Percentiles rank a stretch among this genome's conserved stretches.
Conservation (phyloP, 2,329 filamentous ascomycete genomes). For the Didymella exigua region DNA sequence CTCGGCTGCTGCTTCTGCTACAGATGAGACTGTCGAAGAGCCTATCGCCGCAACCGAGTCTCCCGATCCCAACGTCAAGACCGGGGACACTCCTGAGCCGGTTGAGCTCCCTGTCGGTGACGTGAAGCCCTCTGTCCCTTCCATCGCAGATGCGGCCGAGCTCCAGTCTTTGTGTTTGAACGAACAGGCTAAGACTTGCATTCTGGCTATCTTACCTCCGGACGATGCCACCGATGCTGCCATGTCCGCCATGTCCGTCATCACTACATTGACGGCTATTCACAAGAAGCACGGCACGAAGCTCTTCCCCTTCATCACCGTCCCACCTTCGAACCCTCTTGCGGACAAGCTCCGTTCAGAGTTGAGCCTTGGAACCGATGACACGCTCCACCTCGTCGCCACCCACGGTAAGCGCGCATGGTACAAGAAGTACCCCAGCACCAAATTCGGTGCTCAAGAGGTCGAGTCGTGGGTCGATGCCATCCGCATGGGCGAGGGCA, state of each 20-base stretch:
- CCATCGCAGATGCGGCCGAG: slow-evolving; percentile 67
- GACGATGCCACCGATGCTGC: slow-evolving; percentile 56
- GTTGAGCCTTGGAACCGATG: slow-evolving; percentile 63
- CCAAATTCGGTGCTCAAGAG: slow-evolving; percentile 61
- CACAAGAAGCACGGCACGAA: slow-evolving; percentile 76
- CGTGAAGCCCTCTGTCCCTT: slow-evolving; percentile 65
- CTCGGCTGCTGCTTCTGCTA: slow-evolving; percentile 55
- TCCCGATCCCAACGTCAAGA: slow-evolving; percentile 56
- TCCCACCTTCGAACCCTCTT: slow-evolving; percentile 68
- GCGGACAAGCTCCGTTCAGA: slow-evolving; percentile 61
- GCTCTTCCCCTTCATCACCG: slow-evolving; percentile 81
- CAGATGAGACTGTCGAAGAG: slow-evolving; percentile 57
- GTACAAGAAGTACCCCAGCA: slow-evolving; percentile 75
- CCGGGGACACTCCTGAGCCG: slow-evolving; percentile 54
- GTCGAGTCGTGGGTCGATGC: slow-evolving; percentile 88
- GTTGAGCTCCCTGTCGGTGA: slow-evolving; percentile 59
- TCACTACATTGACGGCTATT: slow-evolving; percentile 72
- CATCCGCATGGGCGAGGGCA: slow-evolving; percentile 86
- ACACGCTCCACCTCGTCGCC: slow-evolving; percentile 74
- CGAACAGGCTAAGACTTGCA: slow-evolving; percentile 78
- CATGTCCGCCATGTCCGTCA: slow-evolving; percentile 39
- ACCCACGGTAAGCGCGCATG: slow-evolving; percentile 84
- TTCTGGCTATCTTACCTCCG: slow-evolving; percentile 64
- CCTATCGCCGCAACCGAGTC: slow-evolving; percentile 59
- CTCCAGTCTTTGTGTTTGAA: slow-evolving; percentile 75